Percentiles rank a stretch among this genome's conserved stretches.
These are phyloP conservation scores for Alternaria sp. DNA, from an alignment of 2,329 filamentous ascomycete genomes.

Conservation along the genomic window DNA sequence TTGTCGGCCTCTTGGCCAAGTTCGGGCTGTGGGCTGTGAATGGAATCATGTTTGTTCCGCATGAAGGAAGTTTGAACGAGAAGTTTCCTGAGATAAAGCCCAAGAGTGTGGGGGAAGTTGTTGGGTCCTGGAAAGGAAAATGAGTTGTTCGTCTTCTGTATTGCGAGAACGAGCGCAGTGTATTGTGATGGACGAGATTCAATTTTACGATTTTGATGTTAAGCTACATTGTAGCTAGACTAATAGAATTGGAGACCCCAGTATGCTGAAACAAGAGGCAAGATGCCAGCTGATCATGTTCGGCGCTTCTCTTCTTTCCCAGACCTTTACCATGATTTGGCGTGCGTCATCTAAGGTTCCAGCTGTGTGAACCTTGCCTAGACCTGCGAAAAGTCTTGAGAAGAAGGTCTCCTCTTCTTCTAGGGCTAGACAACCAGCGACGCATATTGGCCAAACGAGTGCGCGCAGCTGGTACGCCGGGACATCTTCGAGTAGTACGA, in stretches of 20 bases:
- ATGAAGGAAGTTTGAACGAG: slow-evolving; percentile 24
- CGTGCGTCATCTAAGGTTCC: no score
- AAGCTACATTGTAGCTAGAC: background rate
- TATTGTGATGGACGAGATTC: background rate
- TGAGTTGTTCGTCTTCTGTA: background rate
- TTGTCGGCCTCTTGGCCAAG: slow-evolving; percentile 16
- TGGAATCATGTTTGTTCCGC: slow-evolving; percentile 13
- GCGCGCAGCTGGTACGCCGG: background rate
- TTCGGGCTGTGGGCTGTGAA: slow-evolving; percentile 23
- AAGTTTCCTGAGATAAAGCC: slow-evolving; percentile 12
- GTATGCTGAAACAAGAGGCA: background rate
- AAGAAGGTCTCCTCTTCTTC: background rate
- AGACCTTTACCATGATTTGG: background rate
- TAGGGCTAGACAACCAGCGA: background rate
- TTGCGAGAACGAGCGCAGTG: background rate
- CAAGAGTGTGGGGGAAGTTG: background rate
- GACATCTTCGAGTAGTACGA: background rate
- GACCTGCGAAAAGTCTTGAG: no score
- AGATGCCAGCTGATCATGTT: background rate
- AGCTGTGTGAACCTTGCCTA: no score
- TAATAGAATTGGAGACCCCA: background rate
- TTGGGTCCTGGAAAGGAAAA: background rate
- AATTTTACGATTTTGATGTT: background rate
- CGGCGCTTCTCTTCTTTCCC: background rate
- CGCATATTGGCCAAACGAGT: background rate